phyloP scores from a whole-genome alignment of 2,329 filamentous ascomycete species.

The Truncatella angustata region DNA sequence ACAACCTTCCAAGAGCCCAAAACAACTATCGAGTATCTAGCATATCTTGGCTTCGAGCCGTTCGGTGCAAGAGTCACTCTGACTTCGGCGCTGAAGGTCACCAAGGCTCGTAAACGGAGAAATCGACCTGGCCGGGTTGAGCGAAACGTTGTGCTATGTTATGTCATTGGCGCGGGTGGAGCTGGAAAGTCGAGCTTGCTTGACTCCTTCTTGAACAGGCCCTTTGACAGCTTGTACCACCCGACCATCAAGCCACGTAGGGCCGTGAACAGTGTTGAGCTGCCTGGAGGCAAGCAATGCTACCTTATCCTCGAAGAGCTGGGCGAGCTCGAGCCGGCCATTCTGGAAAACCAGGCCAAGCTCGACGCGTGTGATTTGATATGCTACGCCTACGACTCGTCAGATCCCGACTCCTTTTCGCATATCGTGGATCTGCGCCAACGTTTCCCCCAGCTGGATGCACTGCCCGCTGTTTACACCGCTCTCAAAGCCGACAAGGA shows the following conservation, averaged over 20 bases:
- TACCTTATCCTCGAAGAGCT: slow-evolving; percentile 95
- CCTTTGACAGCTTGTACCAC: slow-evolving; percentile 79
- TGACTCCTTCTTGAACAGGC: slow-evolving; percentile 85
- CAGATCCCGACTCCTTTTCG: slow-evolving; percentile 91
- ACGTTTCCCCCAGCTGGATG: slow-evolving; percentile 79
- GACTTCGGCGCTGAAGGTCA: slow-evolving; percentile 84
- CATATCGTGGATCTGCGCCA: slow-evolving; percentile 81
- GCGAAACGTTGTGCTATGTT: slow-evolving; percentile 91
- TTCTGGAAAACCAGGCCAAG: slow-evolving; percentile 87
- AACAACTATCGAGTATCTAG: slow-evolving; percentile 92
- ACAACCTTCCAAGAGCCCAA: slow-evolving; percentile 96
- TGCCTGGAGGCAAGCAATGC: slow-evolving; percentile 93
- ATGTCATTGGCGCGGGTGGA: slow-evolving; percentile 80
- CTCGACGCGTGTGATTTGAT: slow-evolving; percentile 91
- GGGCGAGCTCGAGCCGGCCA: slow-evolving; percentile 90
- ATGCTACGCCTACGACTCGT: slow-evolving; percentile 95
- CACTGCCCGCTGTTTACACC: slow-evolving; percentile 87
- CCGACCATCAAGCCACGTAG: slow-evolving; percentile 94
- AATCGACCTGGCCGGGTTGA: slow-evolving; percentile 82
- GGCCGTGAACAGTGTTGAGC: slow-evolving; percentile 93
- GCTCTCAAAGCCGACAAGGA: slow-evolving; percentile 94
- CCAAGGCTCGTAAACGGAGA: slow-evolving; percentile 84
- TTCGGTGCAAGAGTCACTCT: slow-evolving; percentile 72
- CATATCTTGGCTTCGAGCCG: slow-evolving; percentile 92
- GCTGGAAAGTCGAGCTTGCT: slow-evolving; percentile 91